A percentile compares a stretch with the other conserved stretches of the same genome.
phyloP scores from a whole-genome alignment of 1,139 yeast genomes.

The Pichia sp. region DNA sequence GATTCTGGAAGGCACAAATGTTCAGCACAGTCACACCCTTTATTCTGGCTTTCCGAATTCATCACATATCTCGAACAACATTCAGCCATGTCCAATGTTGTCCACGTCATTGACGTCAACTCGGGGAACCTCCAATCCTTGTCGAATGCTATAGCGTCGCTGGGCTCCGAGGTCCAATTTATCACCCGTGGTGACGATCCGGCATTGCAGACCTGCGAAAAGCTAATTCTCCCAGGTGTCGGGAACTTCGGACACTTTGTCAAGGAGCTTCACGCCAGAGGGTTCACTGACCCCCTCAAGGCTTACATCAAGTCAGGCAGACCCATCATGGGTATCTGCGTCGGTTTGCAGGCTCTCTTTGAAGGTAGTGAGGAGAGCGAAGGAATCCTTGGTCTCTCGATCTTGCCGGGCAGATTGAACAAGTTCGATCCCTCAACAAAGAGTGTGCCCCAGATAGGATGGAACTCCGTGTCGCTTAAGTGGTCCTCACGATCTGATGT shows the following conservation, averaged over 20 bases:
- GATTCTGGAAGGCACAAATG: too few relatives aligned
- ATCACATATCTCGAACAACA: too few relatives aligned
- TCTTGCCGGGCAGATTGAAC: conserved; percentile 48
- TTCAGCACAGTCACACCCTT: too few relatives aligned
- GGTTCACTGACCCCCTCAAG: conserved; percentile 61
- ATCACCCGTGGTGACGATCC: conserved; percentile 44
- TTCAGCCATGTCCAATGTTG: conserved; percentile 28
- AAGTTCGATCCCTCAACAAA: conserved; percentile 63
- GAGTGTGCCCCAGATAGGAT: conserved; percentile 94
- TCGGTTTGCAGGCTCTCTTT: conserved; percentile 85
- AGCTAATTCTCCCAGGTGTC: conserved; percentile 83
- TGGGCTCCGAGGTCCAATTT: conserved; percentile 64
- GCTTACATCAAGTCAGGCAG: conserved; percentile 68
- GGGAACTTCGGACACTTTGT: conserved; percentile 96
- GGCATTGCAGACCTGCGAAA: conserved; percentile 45
- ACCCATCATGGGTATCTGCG: conserved; percentile 94
- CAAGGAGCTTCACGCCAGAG: conserved; percentile 56
- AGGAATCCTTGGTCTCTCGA: conserved; percentile 51
- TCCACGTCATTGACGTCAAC: conserved; percentile 86
- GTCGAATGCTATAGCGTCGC: conserved; percentile 73
- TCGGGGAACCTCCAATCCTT: conserved; percentile 91
- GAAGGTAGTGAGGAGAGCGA: conserved; percentile 72
- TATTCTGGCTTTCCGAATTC: too few relatives aligned
- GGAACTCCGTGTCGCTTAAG: conserved; percentile 59
- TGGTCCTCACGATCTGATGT: background rate